Evolutionary conservation across 2,329 filamentous ascomycete species (phyloP).

Genomic region (Knoxdaviesia capensis): DNA sequence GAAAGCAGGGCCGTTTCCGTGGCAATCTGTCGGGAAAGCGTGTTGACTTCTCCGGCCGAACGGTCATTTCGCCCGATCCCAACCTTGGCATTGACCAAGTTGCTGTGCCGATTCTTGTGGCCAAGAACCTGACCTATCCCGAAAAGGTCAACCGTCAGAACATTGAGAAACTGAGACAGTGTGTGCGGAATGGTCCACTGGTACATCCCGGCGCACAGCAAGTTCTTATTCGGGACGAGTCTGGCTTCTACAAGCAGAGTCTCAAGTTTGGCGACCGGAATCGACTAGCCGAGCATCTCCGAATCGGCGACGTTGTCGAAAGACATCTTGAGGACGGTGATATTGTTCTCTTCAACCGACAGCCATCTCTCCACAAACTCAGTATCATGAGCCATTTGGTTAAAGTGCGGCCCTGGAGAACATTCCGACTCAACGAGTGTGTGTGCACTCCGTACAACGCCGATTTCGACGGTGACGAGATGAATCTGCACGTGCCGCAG

Average conservation of each 20-base stretch:
- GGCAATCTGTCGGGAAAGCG: conserved; percentile 95
- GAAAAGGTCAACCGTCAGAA: conserved; percentile 76
- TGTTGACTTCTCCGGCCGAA: conserved; percentile 94
- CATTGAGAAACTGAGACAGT: conserved; percentile 55
- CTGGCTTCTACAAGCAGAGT: conserved; percentile 47
- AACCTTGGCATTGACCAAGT: conserved; percentile 89
- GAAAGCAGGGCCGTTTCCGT: conserved; percentile 92
- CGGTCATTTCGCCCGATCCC: conserved; percentile 92
- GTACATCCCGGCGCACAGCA: conserved; percentile 79
- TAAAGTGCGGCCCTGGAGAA: conserved; percentile 86
- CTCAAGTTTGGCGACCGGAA: conserved; percentile 57
- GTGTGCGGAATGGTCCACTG: conserved; percentile 55
- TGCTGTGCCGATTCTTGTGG: conserved; percentile 77
- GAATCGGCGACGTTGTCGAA: conserved; percentile 76
- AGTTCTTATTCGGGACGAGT: conserved; percentile 49
- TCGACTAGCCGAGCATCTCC: conserved; percentile 51
- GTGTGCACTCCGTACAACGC: conserved; percentile 97
- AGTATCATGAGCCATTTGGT: conserved; percentile 94
- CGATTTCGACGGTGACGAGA: conserved; percentile 97
- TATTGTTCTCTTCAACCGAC: conserved; percentile 92
- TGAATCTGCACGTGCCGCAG: conserved; percentile 96
- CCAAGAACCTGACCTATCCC: conserved; percentile 89
- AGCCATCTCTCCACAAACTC: conserved; percentile 93
- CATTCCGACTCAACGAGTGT: conserved; percentile 93
- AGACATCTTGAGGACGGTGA: conserved; percentile 90